phyloP scores from a whole-genome alignment of 345 rosid species.

The Pistacia integerrima region DNA sequence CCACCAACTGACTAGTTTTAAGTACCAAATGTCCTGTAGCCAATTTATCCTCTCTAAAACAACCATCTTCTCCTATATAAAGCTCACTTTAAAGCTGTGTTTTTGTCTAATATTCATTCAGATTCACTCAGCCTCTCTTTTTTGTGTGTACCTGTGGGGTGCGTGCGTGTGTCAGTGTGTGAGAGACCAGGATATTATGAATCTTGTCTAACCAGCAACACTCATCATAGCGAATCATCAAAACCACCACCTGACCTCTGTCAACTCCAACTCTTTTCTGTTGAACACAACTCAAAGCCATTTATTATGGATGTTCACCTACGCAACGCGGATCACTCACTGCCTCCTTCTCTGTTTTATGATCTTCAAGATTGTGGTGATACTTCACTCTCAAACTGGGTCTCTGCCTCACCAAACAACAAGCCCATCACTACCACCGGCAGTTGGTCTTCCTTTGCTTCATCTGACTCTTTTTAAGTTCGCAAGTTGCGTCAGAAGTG shows the following conservation, averaged over 20 bases:
- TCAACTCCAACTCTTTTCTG: conserved; percentile 3
- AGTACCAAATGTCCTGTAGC: too few relatives aligned
- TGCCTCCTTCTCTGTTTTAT: conserved; percentile 24
- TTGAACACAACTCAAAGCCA: neutral
- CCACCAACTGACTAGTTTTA: neutral
- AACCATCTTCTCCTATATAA: too few relatives aligned
- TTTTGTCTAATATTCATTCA: neutral
- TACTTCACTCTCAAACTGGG: neutral
- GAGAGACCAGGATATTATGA: conserved; percentile 7
- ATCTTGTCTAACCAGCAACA: conserved; percentile 15
- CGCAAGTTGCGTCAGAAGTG: conserved; percentile 33
- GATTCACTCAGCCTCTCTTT: neutral
- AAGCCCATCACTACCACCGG: neutral
- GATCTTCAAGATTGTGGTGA: neutral
- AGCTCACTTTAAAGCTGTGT: neutral
- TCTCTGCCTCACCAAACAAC: neutral
- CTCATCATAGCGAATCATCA: conserved; percentile 19
- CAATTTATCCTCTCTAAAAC: too few relatives aligned
- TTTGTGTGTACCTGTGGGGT: neutral
- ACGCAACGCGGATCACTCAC: conserved; percentile 29
- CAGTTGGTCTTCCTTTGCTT: conserved; percentile 23
- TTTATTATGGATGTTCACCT: conserved; percentile 56
- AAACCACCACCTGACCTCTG: conserved; percentile 13
- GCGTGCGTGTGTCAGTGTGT: neutral
- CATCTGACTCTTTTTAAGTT: conserved; percentile 34